Percentiles rank a stretch among this genome's conserved stretches.
phyloP scores from a whole-genome alignment of 352 stramenopile genomes.

The Phytophthora pini region DNA sequence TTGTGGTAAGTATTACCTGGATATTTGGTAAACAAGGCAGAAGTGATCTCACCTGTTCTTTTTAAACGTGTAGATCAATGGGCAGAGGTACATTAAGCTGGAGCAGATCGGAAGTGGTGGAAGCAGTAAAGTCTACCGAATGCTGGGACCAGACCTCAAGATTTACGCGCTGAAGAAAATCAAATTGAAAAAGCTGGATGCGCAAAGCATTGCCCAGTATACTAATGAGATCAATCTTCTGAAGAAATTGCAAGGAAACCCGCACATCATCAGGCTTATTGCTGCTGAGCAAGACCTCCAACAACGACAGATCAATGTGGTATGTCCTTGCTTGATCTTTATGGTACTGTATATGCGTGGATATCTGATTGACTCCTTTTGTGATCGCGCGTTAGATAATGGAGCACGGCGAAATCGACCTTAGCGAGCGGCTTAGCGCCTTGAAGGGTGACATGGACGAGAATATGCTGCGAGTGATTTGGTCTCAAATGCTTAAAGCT shows the following conservation, averaged over 20 bases:
- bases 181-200: constrained; percentile 94
- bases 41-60: constrained; percentile 10
- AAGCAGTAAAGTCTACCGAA: constrained; percentile 97
- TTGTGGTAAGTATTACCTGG: constrained; percentile 45
- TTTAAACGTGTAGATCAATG: constrained; percentile 76
- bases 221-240: constrained; percentile 98
- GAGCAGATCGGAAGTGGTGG: constrained; percentile 97
- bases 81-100: constrained; percentile 94
- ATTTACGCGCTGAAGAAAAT: constrained; percentile 99
- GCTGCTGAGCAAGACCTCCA: constrained; percentile 94
- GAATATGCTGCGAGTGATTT: constrained; percentile 98
- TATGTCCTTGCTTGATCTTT: constrained; percentile 21
- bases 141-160: constrained; percentile 92
- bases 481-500: constrained; percentile 98
- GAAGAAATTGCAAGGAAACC: constrained; percentile 92
- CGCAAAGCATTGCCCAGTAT: constrained; percentile 93
- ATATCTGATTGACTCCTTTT: not conserved
- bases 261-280: constrained; percentile 96
- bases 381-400: constrained; percentile 81
- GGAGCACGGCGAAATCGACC: constrained; percentile 97
- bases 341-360: not conserved
- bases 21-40: not conserved
- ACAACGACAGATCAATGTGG: constrained; percentile 76
- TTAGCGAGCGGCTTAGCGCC: constrained; percentile 93
- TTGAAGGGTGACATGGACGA: constrained; percentile 91